Evolutionary conservation across 2,329 filamentous ascomycete species (phyloP).

Genomic region (Colletotrichum australisinense): DNA sequence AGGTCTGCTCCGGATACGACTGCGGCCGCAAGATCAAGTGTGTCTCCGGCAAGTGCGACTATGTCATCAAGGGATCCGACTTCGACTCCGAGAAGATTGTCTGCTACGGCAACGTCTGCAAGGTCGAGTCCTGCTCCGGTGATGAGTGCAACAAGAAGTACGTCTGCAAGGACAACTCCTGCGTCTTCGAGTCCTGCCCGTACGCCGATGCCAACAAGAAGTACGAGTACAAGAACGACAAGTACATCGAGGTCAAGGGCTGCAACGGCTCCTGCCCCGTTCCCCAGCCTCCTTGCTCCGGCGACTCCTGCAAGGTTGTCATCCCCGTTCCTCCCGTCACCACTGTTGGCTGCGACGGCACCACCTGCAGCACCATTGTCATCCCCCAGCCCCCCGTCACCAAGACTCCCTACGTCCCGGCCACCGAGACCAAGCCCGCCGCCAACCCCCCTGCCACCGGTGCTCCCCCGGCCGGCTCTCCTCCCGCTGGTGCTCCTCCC

Average conservation of each 20-base stretch:
- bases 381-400: slow-evolving; percentile 39
- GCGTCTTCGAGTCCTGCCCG: slow-evolving; percentile 41
- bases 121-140: slow-evolving; percentile 45
- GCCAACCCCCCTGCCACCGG: background rate
- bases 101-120: slow-evolving; percentile 38
- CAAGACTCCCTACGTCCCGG: background rate
- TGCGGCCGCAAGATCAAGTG: slow-evolving; percentile 32
- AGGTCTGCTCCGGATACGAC: slow-evolving; percentile 24
- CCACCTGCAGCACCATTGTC: slow-evolving; percentile 32
- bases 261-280: slow-evolving; percentile 45
- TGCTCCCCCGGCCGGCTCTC: background rate
- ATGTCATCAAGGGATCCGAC: slow-evolving; percentile 13
- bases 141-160: slow-evolving; percentile 42
- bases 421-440: background rate
- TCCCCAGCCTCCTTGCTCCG: slow-evolving; percentile 40
- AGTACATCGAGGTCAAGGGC: slow-evolving; percentile 45
- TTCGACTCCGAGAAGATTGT: slow-evolving; percentile 31
- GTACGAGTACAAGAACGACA: slow-evolving; percentile 46
- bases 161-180: slow-evolving; percentile 40
- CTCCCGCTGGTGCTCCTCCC: background rate
- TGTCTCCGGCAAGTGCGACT: slow-evolving; percentile 12
- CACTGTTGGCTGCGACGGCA: too few relatives aligned
- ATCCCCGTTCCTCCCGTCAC: too few relatives aligned
- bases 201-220: slow-evolving; percentile 42
- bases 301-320: slow-evolving; percentile 42